Evolutionary conservation across 2,329 filamentous ascomycete species (phyloP), one percentile per base, ranked within the genome.

Genomic region (Harringtonia aguacate): DNA sequence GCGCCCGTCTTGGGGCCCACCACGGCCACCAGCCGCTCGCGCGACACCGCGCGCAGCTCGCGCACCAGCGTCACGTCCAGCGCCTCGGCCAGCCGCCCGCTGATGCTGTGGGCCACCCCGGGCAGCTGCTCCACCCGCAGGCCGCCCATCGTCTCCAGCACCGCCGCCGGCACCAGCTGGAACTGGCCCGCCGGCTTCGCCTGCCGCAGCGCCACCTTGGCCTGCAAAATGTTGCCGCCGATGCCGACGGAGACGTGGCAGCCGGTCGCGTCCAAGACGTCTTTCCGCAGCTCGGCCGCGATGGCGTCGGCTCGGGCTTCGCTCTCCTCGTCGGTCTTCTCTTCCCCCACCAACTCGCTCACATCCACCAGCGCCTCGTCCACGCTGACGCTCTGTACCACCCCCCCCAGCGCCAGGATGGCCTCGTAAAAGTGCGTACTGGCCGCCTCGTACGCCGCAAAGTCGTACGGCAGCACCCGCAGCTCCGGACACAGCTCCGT

Each of bases 111-210:
- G 0, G 92, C 90, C n/a, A 98, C 88, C 3, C 92, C 90, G 0
- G 92, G 92, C 3, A 98, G 69, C 53, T 86, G 78, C 51, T 86
- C 81, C 1, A 95, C 86, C 39, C 79, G 77, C 9, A 97, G 70
- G 8, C 79, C 74, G 2, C 82, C 85, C 31, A 98, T 75, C 44
- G 94, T 81, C 10, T 80, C 76, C 3, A 90, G 66, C 0, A 89
- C 75, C 29, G 86, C 79, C 44, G 94, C 85, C 0, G 87, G 85
- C 53, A 83, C 87, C 46, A 98, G 73, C 42, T 95, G 87, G 56
- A 85, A 83, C 54, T 97, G 92, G 0, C 94, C 90, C 13, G 89
- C 90, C 2, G 94, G 94, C 56, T 98, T 98, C 1, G 90, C 92
- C 62, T 84, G 92, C 42, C 89, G 77, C 49, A 97, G 65, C 1